Conservation (phyloP, 305 asterid species). For the Solanum hybrid region DNA sequence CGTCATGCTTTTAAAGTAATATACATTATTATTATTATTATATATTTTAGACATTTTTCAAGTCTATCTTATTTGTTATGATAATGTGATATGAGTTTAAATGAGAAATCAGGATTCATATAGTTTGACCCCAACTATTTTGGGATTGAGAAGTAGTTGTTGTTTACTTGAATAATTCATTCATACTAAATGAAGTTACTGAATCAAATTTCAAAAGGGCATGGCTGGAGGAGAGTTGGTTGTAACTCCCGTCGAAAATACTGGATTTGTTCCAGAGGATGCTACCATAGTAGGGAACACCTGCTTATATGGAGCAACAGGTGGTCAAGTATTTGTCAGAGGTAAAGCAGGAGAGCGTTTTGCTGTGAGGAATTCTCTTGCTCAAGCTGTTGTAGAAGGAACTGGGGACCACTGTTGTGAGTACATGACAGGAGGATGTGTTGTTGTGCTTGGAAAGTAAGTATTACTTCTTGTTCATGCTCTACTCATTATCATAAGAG, state of each 20-base stretch:
- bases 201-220: constrained; percentile 42
- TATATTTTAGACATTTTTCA: not conserved
- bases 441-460: constrained; percentile 91
- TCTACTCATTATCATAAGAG: not conserved
- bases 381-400: constrained; percentile 97
- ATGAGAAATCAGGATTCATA: not conserved
- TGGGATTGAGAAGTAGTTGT: not conserved
- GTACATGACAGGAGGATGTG: constrained; percentile 99
- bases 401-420: constrained; percentile 97
- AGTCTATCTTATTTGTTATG: not conserved
- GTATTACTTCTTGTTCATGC: constrained; percentile 17
- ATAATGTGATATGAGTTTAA: not conserved
- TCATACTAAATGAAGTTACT: not conserved
- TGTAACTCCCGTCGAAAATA: constrained; percentile 66
- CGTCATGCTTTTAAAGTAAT: not conserved
- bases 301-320: constrained; percentile 97
- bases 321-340: constrained; percentile 82
- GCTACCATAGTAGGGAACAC: constrained; percentile 96
- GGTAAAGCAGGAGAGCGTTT: constrained; percentile 98
- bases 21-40: not conserved
- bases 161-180: not conserved
- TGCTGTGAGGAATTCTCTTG: constrained; percentile 95
- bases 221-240: constrained; percentile 99
- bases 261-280: constrained; percentile 84
- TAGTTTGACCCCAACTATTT: not conserved